These are phyloP conservation scores for Trametopsis cervina DNA, from an alignment of 768 basidiomycete genomes.

Conservation along the genomic window DNA sequence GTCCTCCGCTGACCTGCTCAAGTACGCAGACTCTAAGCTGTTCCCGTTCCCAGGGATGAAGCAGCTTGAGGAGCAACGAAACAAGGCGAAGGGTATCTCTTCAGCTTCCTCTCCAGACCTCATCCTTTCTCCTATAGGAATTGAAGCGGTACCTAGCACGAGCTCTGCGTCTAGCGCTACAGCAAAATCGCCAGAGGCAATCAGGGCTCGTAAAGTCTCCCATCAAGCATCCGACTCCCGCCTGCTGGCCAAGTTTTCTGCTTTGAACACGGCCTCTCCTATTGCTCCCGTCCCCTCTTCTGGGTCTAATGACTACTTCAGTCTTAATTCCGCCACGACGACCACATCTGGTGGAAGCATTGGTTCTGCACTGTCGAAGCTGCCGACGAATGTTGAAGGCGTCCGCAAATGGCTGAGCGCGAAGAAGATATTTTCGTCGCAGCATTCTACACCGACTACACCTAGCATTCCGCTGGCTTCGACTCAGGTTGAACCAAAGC, in stretches of 20 bases:
- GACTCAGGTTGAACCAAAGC: conserved; percentile 25
- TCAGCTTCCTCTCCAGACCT: conserved; percentile 45
- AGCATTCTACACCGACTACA: conserved; percentile 32
- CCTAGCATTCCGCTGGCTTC: conserved; percentile 17
- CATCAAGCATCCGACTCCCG: conserved; percentile 68
- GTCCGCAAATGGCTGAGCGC: conserved; percentile 75
- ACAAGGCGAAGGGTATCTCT: conserved; percentile 45
- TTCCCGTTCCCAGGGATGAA: conserved; percentile 88
- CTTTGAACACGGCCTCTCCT: conserved; percentile 29
- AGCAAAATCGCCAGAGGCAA: conserved; percentile 37
- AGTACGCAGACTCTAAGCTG: conserved; percentile 73
- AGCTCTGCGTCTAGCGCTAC: conserved; percentile 42
- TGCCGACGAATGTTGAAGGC: conserved; percentile 71
- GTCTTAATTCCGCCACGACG: conserved; percentile 28
- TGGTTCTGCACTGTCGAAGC: conserved; percentile 29
- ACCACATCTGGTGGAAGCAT: conserved; percentile 24
- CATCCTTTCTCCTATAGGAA: conserved; percentile 34
- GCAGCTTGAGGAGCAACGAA: conserved; percentile 68
- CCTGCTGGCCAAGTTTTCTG: conserved; percentile 47
- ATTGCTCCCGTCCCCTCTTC: conserved; percentile 38
- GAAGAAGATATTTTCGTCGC: conserved; percentile 48
- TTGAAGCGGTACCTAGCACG: conserved; percentile 29
- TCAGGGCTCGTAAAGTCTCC: conserved; percentile 55
- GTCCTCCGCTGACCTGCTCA: conserved; percentile 61
- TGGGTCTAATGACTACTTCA: conserved; percentile 43